phyloP scores from a whole-genome alignment of 2,329 filamentous ascomycete species.

The Pseudohalonectria lignicola region DNA sequence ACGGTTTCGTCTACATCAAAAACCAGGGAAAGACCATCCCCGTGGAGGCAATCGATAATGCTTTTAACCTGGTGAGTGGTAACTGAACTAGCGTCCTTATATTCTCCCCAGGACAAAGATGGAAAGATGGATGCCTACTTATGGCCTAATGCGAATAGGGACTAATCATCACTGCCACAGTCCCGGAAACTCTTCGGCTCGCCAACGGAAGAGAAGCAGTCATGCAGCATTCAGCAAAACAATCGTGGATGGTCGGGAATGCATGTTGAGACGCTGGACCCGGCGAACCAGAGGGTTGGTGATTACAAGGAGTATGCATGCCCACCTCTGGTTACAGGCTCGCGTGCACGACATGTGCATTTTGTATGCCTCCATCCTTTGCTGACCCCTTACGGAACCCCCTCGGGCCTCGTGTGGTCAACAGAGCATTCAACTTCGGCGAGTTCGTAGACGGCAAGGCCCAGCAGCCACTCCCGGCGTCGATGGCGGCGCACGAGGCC shows the following conservation, averaged over 20 bases:
- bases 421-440: conserved; percentile 84
- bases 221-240: conserved; percentile 64
- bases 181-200: conserved; percentile 63
- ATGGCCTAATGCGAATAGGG: no score
- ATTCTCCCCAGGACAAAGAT: no score
- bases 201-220: conserved; percentile 59
- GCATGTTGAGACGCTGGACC: conserved; percentile 81
- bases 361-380: neutral
- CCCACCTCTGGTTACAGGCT: no score
- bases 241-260: conserved; percentile 86
- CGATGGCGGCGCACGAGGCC: conserved; percentile 46
- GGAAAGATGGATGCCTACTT: no score
- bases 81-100: no score
- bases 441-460: conserved; percentile 59
- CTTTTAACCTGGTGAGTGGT: conserved; percentile 63
- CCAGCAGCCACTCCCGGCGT: conserved; percentile 64
- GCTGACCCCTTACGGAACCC: no score
- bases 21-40: conserved; percentile 63
- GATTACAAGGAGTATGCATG: conserved; percentile 4
- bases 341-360: no score
- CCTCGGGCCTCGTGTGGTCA: no score
- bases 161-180: no score
- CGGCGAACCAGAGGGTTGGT: conserved; percentile 63
- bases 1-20: conserved; percentile 85
- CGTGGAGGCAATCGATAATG: conserved; percentile 50